A percentile compares a stretch with the other conserved stretches of the same genome.
Evolutionary conservation across 1,284 basidiomycete species (phyloP).

Genomic region (Moniliella sp.): DNA sequence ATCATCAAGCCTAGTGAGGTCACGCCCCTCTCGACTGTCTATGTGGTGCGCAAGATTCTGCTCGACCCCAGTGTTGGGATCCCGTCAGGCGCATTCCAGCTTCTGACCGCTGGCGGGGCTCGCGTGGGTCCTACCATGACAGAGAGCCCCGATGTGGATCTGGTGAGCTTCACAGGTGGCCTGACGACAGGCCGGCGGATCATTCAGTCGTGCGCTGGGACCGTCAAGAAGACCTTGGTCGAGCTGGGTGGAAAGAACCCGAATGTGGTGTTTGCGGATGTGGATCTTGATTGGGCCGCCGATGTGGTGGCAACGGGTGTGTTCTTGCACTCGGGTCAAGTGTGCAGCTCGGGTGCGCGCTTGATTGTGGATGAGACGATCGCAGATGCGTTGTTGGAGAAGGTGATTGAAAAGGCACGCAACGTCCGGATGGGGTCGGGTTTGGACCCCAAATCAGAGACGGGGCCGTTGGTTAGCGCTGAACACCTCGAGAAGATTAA

Average conservation of each 20-base stretch:
- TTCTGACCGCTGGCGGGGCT: slow-evolving; percentile 26
- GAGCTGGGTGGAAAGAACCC: slow-evolving; percentile 32
- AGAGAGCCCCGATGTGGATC: slow-evolving; percentile 20
- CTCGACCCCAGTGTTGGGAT: slow-evolving; percentile 22
- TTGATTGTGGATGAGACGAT: slow-evolving; percentile 31
- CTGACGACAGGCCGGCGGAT: slow-evolving; percentile 25
- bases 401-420: slow-evolving; percentile 24
- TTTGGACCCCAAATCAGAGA: slow-evolving; percentile 18
- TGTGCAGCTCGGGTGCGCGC: slow-evolving; percentile 27
- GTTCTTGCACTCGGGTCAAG: slow-evolving; percentile 31
- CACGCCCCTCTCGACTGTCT: slow-evolving; percentile 28
- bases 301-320: slow-evolving; percentile 29
- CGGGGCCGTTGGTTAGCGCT: slow-evolving; percentile 26
- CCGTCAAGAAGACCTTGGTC: slow-evolving; percentile 28
- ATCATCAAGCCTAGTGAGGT: slow-evolving; percentile 34
- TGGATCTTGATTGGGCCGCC: slow-evolving; percentile 26
- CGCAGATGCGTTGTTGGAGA: slow-evolving; percentile 24
- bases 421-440: slow-evolving; percentile 27
- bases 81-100: slow-evolving; percentile 17
- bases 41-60: slow-evolving; percentile 19
- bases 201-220: slow-evolving; percentile 19
- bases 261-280: slow-evolving; percentile 30
- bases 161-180: slow-evolving; percentile 32
- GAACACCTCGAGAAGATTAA: slow-evolving; percentile 24
- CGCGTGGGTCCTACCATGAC: slow-evolving; percentile 23